Base-by-base conservation (phyloP, 805 yeast genomes). In the Metschnikowia santaceciliae region DNA sequence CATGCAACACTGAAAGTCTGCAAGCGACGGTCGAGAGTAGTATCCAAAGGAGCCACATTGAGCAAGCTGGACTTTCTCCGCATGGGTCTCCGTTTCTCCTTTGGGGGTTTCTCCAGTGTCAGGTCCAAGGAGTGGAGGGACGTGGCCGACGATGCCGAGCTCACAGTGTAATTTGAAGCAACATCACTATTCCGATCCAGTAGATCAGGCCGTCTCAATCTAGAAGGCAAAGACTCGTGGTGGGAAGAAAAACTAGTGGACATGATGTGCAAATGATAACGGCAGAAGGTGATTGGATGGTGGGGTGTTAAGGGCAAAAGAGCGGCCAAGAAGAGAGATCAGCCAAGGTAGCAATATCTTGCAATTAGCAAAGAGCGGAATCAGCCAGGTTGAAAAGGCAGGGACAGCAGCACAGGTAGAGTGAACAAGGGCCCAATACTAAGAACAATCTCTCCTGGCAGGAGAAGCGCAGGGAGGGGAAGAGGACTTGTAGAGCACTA, bases 1-100 rank as follows among this genome's bases (percentile, higher is more conserved):
- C 89, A 79, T 2, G 88, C 75, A 13, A 89, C 80, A 0, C 82
- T 82, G 3, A 84, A 60, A 0, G 92, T 88, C 57, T 90, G 85
- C 15, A 82, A 60, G 45, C 96, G 69, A 54, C 84, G 72, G 26
- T 67, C 61, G 47, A 79, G 57, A 1, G 92, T 88, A 2, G 83
- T 78, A 15, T 66, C 69, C 47, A 75, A 68, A 5, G 85, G 88
- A 3, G 86, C 86, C 60, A 79, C 69, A 55, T 74, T 62, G 41
- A 74, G 52, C 32, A 49, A 49, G 41, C 50, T 45, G 34, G 53
- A 46, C 35, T 42, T 40, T n/a, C 56, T 19, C 13, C 47, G 38
- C 14, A 43, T 26, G 14, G 36, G 22, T 41, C n/a, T 39, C 14
- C 41, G 44, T 20, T 40, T 34, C 15, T 32, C 40, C 13, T 10